Evolutionary conservation across 1,284 basidiomycete species (phyloP).

Genomic region (Pterula multifida): DNA sequence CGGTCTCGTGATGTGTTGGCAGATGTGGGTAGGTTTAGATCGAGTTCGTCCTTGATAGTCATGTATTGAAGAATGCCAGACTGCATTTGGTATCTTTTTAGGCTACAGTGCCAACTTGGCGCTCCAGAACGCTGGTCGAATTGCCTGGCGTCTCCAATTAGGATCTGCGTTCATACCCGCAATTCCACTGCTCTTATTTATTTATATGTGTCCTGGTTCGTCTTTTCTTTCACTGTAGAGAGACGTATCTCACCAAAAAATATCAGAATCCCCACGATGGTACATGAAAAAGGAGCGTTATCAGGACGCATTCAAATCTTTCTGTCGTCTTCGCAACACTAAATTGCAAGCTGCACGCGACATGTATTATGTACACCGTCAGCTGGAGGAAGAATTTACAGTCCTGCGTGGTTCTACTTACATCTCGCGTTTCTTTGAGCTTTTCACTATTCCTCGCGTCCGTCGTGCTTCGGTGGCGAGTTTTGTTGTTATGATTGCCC

Average conservation of each 20-base stretch:
- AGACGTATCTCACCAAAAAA: slow-evolving; percentile 5
- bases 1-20: slow-evolving; percentile 61
- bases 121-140: slow-evolving; percentile 28
- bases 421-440: slow-evolving; percentile 38
- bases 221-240: slow-evolving; percentile 3
- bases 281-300: slow-evolving; percentile 55
- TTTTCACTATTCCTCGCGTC: slow-evolving; percentile 58
- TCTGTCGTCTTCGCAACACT: slow-evolving; percentile 49
- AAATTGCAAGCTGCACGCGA: slow-evolving; percentile 53
- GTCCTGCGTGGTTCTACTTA: slow-evolving; percentile 36
- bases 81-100: slow-evolving; percentile 46
- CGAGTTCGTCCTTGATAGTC: background rate
- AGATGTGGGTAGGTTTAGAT: slow-evolving; percentile 37
- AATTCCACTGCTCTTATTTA: slow-evolving; percentile 31
- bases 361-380: slow-evolving; percentile 45
- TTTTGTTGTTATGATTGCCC: slow-evolving; percentile 55
- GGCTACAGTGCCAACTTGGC: slow-evolving; percentile 40
- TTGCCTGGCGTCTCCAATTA: slow-evolving; percentile 49
- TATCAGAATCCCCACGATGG: slow-evolving; percentile 52
- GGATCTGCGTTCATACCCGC: slow-evolving; percentile 43
- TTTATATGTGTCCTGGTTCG: slow-evolving; percentile 41
- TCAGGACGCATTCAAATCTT: slow-evolving; percentile 41
- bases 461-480: slow-evolving; percentile 60
- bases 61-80: slow-evolving; percentile 15
- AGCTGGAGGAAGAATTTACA: slow-evolving; percentile 41